Base-by-base conservation (phyloP, 1,284 basidiomycete species). In the Inonotus obliquus region DNA sequence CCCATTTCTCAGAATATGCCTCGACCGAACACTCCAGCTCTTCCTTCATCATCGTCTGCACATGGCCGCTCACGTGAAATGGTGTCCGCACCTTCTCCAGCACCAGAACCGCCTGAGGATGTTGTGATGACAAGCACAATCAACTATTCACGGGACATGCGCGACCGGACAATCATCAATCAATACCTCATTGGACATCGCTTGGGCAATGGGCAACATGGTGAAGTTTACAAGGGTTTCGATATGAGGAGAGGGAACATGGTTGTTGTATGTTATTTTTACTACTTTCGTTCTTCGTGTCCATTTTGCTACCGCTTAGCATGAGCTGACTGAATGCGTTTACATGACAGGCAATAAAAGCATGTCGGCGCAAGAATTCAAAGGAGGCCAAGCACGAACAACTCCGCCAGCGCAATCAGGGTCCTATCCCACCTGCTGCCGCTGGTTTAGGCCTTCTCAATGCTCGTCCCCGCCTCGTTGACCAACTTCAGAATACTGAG, bases 201-300 rank as follows among this genome's bases (percentile, higher is more conserved):
- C 69, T 85, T 94, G 23, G 92, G 92, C 11, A 82, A 81, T 61
- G 92, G 92, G 4, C 90, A 92, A 69, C 92, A 94, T 71, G 92
- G 92, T 45, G 83, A 87, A 68, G 92, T 94, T 61, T 87, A 83
- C 70, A 77, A 88, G 2, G 91, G 89, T 54, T 79, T 79, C 70
- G 85, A 89, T 72, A 75, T 84, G 67, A 72, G 72, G 3, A 73
- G 74, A 59, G 71, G 73, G 63, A 70, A 71, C 63, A 71, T 70
- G 54, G 70, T 73, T 60, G 75, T 78, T 68, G 79, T 78, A 65
- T 70, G 76, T 76, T 29, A 47, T 54, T 47, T 60, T 44, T n/a
- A 64, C 38, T 60, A 19, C 63, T 53, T 47, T 54, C 64, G 44
- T n/a, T 35, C 49, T 41, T 57, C 41, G 41, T 57, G 14, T 35